These are phyloP conservation scores for Saccharomycopsis fodiens DNA, from an alignment of 805 yeast species.

Conservation along the genomic window DNA sequence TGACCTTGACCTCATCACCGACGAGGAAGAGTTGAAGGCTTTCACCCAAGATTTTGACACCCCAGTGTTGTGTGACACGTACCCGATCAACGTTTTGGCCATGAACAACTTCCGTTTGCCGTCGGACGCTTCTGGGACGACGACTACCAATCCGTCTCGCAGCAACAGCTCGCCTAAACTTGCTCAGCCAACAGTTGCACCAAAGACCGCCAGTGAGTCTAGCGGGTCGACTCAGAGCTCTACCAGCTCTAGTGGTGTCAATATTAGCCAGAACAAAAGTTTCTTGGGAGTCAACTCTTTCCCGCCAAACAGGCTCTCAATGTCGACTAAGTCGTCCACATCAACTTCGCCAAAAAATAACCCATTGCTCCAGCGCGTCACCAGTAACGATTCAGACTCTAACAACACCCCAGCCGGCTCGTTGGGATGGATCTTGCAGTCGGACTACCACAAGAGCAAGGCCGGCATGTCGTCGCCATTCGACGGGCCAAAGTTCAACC, in stretches of 20 bases:
- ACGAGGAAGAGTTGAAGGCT: constrained; percentile 28
- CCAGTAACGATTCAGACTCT: constrained; percentile 11
- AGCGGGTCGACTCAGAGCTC: constrained; percentile 2
- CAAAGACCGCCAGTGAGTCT: not conserved
- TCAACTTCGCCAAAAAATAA: not conserved
- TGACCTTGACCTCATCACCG: constrained; percentile 32
- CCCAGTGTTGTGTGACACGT: constrained; percentile 54
- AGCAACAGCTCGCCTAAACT: constrained; percentile 7
- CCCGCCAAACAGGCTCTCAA: not conserved
- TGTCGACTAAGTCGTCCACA: not conserved
- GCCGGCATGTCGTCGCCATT: constrained; percentile 40
- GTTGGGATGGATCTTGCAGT: constrained; percentile 63
- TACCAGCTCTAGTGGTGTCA: constrained; percentile 5
- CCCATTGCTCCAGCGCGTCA: not conserved
- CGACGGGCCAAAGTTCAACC: constrained; percentile 71
- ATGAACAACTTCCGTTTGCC: constrained; percentile 69
- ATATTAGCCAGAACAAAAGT: not conserved
- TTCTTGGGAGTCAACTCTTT: constrained; percentile 1
- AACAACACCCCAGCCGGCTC: constrained; percentile 42
- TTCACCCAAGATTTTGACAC: constrained; percentile 34
- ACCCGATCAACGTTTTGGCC: constrained; percentile 68
- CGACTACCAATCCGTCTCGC: constrained; percentile 3
- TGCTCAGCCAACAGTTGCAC: not conserved
- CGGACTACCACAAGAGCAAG: constrained; percentile 25
- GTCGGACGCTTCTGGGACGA: constrained; percentile 25